Evolutionary conservation across 2,329 filamentous ascomycete genomes (phyloP).

Genomic region (Trichothecium sympodiale): DNA sequence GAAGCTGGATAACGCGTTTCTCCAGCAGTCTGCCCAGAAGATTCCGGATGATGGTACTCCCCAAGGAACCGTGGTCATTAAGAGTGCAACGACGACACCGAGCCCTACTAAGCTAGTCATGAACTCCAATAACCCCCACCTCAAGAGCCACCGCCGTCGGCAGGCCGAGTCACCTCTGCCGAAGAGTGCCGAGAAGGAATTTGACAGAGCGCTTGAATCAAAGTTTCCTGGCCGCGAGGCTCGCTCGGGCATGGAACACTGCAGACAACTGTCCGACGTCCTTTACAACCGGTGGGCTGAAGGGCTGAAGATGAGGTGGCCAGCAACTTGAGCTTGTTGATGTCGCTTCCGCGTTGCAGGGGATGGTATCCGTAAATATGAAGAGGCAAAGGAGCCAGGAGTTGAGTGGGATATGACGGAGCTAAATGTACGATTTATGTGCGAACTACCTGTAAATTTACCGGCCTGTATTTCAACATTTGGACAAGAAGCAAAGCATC

Average conservation of each 20-base stretch:
- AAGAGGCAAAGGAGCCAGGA: not conserved
- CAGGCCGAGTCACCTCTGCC: constrained; percentile 32
- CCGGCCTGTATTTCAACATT: not conserved
- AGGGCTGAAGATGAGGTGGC: constrained; percentile 65
- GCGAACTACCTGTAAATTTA: constrained; percentile 1
- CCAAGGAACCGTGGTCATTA: constrained; percentile 47
- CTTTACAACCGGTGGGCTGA: constrained; percentile 87
- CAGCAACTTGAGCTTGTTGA: constrained; percentile 21
- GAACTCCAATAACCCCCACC: constrained; percentile 73
- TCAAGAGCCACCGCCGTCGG: constrained; percentile 65
- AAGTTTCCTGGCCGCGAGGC: constrained; percentile 44
- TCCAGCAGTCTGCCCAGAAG: constrained; percentile 29
- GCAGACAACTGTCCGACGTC: constrained; percentile 78
- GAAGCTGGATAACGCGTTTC: constrained; percentile 45
- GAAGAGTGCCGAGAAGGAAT: constrained; percentile 26
- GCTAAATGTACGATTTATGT: constrained; percentile 7
- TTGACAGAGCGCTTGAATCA: constrained; percentile 34
- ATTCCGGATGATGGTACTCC: constrained; percentile 32
- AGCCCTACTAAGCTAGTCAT: constrained; percentile 59
- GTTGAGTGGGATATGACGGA: not conserved
- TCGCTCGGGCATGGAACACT: constrained; percentile 77
- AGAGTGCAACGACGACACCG: constrained; percentile 32
- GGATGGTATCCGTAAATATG: not conserved
- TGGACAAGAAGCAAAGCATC: no score
- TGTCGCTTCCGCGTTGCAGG: not conserved